phyloP scores from a whole-genome alignment of 352 stramenopile genomes.

The Aphanomyces cochlioides region DNA sequence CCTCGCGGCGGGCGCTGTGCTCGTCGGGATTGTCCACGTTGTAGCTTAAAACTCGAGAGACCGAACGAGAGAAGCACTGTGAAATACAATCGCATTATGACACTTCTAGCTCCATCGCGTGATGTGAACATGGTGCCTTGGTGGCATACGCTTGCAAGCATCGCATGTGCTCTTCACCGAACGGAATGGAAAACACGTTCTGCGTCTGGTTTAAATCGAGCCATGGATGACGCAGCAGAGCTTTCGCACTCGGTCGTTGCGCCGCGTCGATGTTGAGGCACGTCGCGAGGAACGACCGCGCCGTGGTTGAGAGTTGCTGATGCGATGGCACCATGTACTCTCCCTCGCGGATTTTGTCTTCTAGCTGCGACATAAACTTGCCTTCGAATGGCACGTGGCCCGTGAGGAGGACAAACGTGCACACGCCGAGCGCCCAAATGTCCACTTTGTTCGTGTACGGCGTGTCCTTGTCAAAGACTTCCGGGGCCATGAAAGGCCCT shows the following conservation, averaged over 20 bases:
- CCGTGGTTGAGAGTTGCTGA: slow-evolving; percentile 51
- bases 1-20: background rate
- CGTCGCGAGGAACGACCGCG: slow-evolving; percentile 76
- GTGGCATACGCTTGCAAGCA: slow-evolving; percentile 16
- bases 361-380: slow-evolving; percentile 74
- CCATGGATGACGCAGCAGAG: slow-evolving; percentile 71
- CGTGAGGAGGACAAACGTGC: slow-evolving; percentile 71
- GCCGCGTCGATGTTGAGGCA: slow-evolving; percentile 54
- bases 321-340: slow-evolving; percentile 58
- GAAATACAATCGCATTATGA: no score
- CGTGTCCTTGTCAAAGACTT: slow-evolving; percentile 67
- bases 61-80: background rate
- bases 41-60: background rate
- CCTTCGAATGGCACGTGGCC: slow-evolving; percentile 71
- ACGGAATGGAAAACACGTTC: slow-evolving; percentile 11
- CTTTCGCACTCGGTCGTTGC: slow-evolving; percentile 56
- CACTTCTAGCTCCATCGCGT: no score
- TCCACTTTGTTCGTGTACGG: slow-evolving; percentile 65
- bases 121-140: background rate
- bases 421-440: slow-evolving; percentile 72
- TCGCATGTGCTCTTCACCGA: background rate
- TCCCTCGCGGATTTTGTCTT: slow-evolving; percentile 74
- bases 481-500: slow-evolving; percentile 79
- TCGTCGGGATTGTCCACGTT: slow-evolving; percentile 3
- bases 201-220: slow-evolving; percentile 42